Evolutionary conservation across 1,284 basidiomycete genomes (phyloP), one percentile per base, ranked within the genome.

Genomic region (Ustilago loliicola): DNA sequence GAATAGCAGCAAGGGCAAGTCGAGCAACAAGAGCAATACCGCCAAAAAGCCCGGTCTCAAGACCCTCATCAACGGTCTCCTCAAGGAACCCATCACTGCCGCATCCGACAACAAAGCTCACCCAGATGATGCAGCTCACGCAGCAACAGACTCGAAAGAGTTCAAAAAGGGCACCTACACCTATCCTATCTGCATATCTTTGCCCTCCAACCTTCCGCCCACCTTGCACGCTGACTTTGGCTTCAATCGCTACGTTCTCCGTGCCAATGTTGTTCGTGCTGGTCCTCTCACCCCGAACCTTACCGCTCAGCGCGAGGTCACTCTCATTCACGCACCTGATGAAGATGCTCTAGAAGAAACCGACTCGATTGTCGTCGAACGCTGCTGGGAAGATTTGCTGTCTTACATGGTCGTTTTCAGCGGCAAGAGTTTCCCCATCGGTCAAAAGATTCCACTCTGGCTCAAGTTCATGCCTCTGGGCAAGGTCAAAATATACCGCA

Each of bases 111-210:
- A 54, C 51, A 74, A 68, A 30, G 29, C 36, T 4, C 27, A 61
- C 13, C 7, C 23, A 1, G 62, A 68, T 34, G 71, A 77, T 6
- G 51, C 66, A 0, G 52, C 48, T 23, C 45, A 72, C 5, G 87
- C 88, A 51, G 91, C 17, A 10, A 50, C 48, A 23, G 48, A 91
- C 13, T 98, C 94, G 93, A 93, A 93, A 81, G 93, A 97, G 86
- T 96, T 98, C 87, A 91, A 92, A 78, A 92, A 93, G 88, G 95
- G 95, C 38, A 92, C 91, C 6, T 98, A 98, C 86, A 95, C 93
- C 48, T 99, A 95, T 86, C 95, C 96, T 1, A 93, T 99, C 81
- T 93, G 93, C 21, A 94, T 98, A 86, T 89, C 92, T 4, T 91
- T 99, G 55, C 94, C 96, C 0, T 89, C 91, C 3, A 90, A 91